A percentile compares a stretch with the other conserved stretches of the same genome.
Conservation (phyloP, 83 land plant genomes). For the Picea engelmannii region DNA sequence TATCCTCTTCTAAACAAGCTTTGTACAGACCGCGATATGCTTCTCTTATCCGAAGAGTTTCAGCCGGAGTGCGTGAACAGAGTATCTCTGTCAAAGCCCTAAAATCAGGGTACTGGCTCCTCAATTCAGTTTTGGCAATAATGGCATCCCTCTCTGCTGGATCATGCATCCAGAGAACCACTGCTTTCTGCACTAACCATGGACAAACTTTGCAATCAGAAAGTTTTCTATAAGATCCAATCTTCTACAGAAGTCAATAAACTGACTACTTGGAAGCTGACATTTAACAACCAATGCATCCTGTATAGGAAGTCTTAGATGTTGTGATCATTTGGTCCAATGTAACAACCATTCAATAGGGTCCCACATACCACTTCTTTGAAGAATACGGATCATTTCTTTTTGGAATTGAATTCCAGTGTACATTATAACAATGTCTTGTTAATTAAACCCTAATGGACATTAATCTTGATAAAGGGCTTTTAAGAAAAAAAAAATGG, state of each 20-base stretch:
- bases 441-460: no score
- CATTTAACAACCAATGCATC: neutral
- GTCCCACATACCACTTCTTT: no score
- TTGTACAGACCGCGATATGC: conserved; percentile 44
- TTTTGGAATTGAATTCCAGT: no score
- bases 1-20: conserved; percentile 60
- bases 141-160: conserved; percentile 75
- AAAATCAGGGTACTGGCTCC: conserved; percentile 45
- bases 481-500: no score
- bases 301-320: neutral
- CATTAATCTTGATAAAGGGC: no score
- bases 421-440: no score
- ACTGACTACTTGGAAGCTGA: neutral
- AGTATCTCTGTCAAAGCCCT: conserved; percentile 67
- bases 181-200: conserved; percentile 44
- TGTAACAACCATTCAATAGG: neutral
- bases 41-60: conserved; percentile 61
- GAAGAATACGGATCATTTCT: no score
- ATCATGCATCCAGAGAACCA: conserved; percentile 70
- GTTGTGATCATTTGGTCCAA: neutral
- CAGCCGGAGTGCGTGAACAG: conserved; percentile 76
- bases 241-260: neutral
- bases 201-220: neutral
- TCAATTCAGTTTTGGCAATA: conserved; percentile 44
- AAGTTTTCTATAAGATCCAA: neutral